A percentile compares a stretch with the other conserved stretches of the same genome.
These are phyloP conservation scores for Triticum dicoccoides DNA, from an alignment of 176 grass and related monocot species.

Conservation along the genomic window DNA sequence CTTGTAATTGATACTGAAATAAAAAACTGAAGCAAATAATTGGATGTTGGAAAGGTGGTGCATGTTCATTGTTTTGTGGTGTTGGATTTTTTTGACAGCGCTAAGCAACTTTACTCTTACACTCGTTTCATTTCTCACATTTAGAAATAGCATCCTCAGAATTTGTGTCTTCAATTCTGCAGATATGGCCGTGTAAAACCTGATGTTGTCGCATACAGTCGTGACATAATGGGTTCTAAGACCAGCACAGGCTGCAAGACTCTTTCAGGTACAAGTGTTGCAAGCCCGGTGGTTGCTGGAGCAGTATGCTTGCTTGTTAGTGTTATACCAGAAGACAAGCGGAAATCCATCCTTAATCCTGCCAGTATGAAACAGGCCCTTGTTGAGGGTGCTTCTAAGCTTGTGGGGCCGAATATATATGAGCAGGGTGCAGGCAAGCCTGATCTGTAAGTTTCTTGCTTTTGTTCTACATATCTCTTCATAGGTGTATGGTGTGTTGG, in stretches of 20 bases:
- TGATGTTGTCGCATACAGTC: slow-evolving; percentile 93
- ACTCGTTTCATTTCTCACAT: neutral
- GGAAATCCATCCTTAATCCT: slow-evolving; percentile 80
- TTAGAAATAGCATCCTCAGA: slow-evolving; percentile 31
- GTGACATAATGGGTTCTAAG: slow-evolving; percentile 98
- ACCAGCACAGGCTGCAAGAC: slow-evolving; percentile 98
- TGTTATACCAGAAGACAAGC: slow-evolving; percentile 64
- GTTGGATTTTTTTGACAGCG: neutral
- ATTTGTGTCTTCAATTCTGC: slow-evolving; percentile 31
- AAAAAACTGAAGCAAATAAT: neutral
- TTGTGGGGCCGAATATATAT: slow-evolving; percentile 92
- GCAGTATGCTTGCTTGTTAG: slow-evolving; percentile 91
- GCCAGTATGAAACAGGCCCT: slow-evolving; percentile 97
- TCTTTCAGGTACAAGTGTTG: slow-evolving; percentile 96
- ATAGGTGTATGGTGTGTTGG: slow-evolving; percentile 17
- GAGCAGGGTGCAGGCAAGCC: slow-evolving; percentile 94
- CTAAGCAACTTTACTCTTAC: neutral
- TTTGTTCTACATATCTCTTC: neutral
- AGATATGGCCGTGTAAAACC: slow-evolving; percentile 98
- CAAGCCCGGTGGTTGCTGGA: slow-evolving; percentile 94
- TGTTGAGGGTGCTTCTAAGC: slow-evolving; percentile 95
- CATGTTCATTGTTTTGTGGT: neutral
- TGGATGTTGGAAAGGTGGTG: neutral
- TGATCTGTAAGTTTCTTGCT: slow-evolving; percentile 79
- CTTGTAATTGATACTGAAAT: neutral